Evolutionary conservation across 805 yeast genomes (phyloP), one percentile per base, ranked within the genome.

Genomic region (Yarrowia bubula): DNA sequence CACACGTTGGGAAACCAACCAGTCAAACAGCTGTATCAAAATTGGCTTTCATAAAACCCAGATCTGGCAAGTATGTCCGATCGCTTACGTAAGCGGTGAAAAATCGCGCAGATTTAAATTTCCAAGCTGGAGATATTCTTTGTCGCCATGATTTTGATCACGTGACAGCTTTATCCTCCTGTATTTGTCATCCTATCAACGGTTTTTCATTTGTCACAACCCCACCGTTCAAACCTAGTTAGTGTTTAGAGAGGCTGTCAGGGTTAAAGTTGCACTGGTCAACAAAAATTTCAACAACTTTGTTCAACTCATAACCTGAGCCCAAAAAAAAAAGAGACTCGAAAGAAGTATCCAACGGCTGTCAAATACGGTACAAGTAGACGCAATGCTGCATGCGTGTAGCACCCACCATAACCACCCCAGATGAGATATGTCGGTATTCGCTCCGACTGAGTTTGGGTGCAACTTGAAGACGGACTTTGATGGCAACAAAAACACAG

Each of bases 401-500:
- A n/a, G 28, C 28, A 22, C 28, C 28, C 28, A 22, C 28, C 28
- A 22, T 22, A 22, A 22, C 28, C 28, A 22, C 13, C 41, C 15
- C 41, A 38, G 32, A 43, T 32, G 15, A 13, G 32, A 43, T 14
- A 6, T 22, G 47, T 10, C 47, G 15, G 18, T 9, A n/a, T 3
- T 31, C 37, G 50, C 51, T 10, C 51, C 51, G 51, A 46, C 51
- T 31, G 51, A 46, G 51, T 46, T 46, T 46, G 51, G 51, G 51
- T 46, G 51, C 51, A 46, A 46, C 14, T 17, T 2, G 28, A 22
- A 22, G 28, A 22, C 6, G 13, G 22, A 46, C 51, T 8, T 46
- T 32, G 51, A 46, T 46, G 51, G 51, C 51, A 46, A 46, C 50
- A 3, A 22, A 43, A n/a, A 46, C 1, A 10, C 48, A 22, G 48